Evolutionary conservation across 108 stramenopile genomes (phyloP), one percentile per base, ranked within the genome.

Genomic region (Asterionellopsis glacialis): DNA sequence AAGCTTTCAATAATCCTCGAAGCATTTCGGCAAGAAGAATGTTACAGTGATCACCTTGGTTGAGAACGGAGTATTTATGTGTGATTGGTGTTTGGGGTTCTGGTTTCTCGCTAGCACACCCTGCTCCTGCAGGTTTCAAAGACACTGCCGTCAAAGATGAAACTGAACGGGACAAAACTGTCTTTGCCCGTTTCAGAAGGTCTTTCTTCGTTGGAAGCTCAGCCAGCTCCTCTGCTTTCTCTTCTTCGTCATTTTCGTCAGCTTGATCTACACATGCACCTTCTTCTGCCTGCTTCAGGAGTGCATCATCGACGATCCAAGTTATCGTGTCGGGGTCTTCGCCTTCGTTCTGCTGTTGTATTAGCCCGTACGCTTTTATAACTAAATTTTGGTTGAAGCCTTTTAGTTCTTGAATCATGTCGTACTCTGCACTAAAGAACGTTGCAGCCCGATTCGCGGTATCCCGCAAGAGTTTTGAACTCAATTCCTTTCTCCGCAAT

Each of bases 181-280:
- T 41, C 56, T 81, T 87, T 42, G 81, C 77, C n/a, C 91, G 70
- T 63, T 76, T 87, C 9, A 73, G 24, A 18, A 93, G 54, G 42
- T 82, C 80, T 48, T 89, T 89, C 51, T 73, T 76, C 5, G 78
- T 43, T 15, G 91, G 91, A n/a, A 92, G 65, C 27, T 82, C 88
- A 38, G 72, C 74, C 23, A 44, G 59, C 15, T 70, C 77, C 14
- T 25, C 54, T 43, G 65, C n/a, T 13, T 49, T 21, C 22, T 54
- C 44, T 28, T 69, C 55, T 19, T 66, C 47, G 23, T 64, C 48
- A 19, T 62, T 48, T 49, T 79, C 66, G 45, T 74, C 61, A 1
- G 67, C 66, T 9, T 63, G 67, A 61, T 56, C 64, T 0, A 48
- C 61, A 22, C 45, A 44, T 47, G 53, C 67, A 25, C 26, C 56